A percentile compares a stretch with the other conserved stretches of the same genome.
These are phyloP conservation scores for Colletotrichum coccodes DNA, from an alignment of 2,329 filamentous ascomycete genomes.

Conservation along the genomic window DNA sequence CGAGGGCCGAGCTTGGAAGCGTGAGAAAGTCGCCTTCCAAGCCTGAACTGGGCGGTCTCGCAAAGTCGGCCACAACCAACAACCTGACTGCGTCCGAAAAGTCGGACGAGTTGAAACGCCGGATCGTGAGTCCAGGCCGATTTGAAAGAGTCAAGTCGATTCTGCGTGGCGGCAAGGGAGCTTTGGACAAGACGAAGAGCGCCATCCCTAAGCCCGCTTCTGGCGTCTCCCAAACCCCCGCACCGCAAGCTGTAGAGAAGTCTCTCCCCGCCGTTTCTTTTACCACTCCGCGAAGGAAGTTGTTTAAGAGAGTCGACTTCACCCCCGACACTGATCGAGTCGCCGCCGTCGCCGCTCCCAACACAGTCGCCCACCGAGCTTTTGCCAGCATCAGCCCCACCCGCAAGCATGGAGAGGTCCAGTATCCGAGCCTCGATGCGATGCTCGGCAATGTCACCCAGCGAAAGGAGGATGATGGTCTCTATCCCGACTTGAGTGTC, in stretches of 20 bases:
- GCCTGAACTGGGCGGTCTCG: conserved; percentile 48
- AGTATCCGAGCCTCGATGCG: conserved; percentile 45
- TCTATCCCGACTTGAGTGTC: conserved; percentile 61
- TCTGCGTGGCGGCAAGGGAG: conserved; percentile 54
- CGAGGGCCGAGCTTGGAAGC: conserved; percentile 54
- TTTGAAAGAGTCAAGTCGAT: conserved; percentile 70
- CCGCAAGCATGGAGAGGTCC: conserved; percentile 45
- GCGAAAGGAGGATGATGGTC: conserved; percentile 47
- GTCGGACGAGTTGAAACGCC: conserved; percentile 45
- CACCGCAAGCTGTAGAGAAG: conserved; percentile 58
- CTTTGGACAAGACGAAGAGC: conserved; percentile 52
- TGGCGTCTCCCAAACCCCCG: conserved; percentile 58
- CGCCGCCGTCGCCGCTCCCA: conserved; percentile 49
- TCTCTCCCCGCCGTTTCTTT: conserved; percentile 62
- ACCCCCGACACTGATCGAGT: conserved; percentile 73
- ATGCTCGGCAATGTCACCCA: conserved; percentile 40
- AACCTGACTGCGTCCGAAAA: conserved; percentile 46
- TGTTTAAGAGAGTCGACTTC: conserved; percentile 81
- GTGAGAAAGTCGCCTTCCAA: conserved; percentile 64
- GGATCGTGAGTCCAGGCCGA: conserved; percentile 58
- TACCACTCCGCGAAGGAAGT: conserved; percentile 75
- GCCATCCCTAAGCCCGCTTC: conserved; percentile 57
- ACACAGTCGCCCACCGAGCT: conserved; percentile 46
- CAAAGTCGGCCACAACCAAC: conserved; percentile 61
- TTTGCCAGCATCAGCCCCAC: conserved; percentile 59